These are phyloP conservation scores for Prototheca cutis DNA, from an alignment of 163 green algal species.

Conservation along the genomic window DNA sequence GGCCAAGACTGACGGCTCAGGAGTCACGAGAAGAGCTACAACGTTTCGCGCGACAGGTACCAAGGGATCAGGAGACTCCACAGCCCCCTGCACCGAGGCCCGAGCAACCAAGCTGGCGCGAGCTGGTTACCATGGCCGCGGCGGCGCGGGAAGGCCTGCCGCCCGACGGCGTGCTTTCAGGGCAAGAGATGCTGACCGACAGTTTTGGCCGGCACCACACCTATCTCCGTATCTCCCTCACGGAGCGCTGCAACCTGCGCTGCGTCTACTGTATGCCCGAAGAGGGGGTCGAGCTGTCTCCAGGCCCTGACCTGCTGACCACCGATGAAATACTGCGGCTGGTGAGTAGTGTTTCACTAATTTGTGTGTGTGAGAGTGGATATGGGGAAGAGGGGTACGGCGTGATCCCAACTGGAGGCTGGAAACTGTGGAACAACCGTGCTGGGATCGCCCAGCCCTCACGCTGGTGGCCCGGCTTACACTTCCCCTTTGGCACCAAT, in stretches of 20 bases:
- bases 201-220: slow-evolving; percentile 72
- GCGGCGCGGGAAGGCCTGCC: too few species aligned
- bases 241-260: slow-evolving; percentile 95
- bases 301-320: slow-evolving; percentile 54
- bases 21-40: too few species aligned
- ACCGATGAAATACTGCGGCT: slow-evolving; percentile 66
- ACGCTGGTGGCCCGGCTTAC: not conserved
- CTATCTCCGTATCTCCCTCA: slow-evolving; percentile 95
- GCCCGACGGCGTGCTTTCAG: too few species aligned
- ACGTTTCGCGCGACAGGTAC: too few species aligned
- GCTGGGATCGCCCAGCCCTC: not conserved
- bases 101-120: too few species aligned
- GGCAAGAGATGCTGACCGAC: slow-evolving; percentile 68
- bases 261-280: slow-evolving; percentile 99
- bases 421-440: not conserved
- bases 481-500: slow-evolving; percentile 1
- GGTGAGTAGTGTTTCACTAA: slow-evolving; percentile 32
- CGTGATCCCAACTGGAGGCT: too few species aligned
- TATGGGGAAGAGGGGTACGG: too few species aligned
- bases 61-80: too few species aligned
- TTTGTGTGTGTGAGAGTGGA: not conserved
- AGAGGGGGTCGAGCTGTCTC: slow-evolving; percentile 85
- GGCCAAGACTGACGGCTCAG: too few species aligned
- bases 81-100: too few species aligned
- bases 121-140: too few species aligned